Percentiles rank a stretch among this genome's conserved stretches.
phyloP scores from a whole-genome alignment of 148 eudicot genomes.

The Rhododendron henanense region DNA sequence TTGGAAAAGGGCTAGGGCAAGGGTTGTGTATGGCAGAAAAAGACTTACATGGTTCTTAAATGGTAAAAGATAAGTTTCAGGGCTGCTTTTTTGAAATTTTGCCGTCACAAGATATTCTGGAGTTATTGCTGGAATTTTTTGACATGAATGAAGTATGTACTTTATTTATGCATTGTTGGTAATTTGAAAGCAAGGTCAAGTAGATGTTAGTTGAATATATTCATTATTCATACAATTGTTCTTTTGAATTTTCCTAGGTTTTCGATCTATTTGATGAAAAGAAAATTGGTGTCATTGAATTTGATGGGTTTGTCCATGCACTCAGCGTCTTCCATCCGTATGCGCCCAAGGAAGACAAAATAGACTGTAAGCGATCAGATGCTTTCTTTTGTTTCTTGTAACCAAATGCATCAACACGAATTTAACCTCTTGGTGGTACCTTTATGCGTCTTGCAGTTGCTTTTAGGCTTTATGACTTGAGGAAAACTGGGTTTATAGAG shows the following conservation, averaged over 20 bases:
- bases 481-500: conserved; percentile 93
- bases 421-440: neutral
- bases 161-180: neutral
- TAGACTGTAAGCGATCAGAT: conserved; percentile 50
- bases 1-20: neutral
- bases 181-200: neutral
- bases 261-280: conserved; percentile 52
- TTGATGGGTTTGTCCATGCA: conserved; percentile 52
- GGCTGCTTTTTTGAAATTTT: neutral
- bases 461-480: conserved; percentile 85
- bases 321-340: conserved; percentile 54
- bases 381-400: neutral
- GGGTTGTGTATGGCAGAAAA: neutral
- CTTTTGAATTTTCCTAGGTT: conserved; percentile 26
- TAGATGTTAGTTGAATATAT: neutral
- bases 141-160: neutral
- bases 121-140: neutral
- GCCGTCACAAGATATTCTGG: neutral
- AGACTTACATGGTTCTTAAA: neutral
- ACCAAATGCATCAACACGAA: neutral
- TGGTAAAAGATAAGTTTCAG: neutral
- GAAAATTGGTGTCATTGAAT: conserved; percentile 51
- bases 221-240: neutral
- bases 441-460: conserved; percentile 55
- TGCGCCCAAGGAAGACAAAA: conserved; percentile 44